Evolutionary conservation across 805 yeast genomes (phyloP), one percentile per base, ranked within the genome.

Genomic region (Brettanomyces bruxellensis): DNA sequence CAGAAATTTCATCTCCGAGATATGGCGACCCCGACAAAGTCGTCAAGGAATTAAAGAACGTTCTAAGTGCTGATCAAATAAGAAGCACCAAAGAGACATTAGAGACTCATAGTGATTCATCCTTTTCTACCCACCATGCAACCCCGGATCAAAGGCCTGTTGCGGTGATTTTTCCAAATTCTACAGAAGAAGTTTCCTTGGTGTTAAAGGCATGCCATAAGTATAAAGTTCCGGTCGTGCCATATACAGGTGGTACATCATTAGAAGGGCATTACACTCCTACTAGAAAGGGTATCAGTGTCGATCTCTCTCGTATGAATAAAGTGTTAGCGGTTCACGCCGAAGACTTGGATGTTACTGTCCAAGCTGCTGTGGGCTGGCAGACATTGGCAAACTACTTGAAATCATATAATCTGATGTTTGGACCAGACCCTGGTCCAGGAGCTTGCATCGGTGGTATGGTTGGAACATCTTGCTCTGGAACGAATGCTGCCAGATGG

Each of bases 321-420:
- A 60, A 73, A 42, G 71, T 86, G 5, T 23, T 85, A 6, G 68
- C 68, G 23, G 61, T 86, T 34, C 79, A 84, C 57, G 72, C 73
- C 43, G 70, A 74, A 14, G 95, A 86, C 60, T 65, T 85, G 56
- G 93, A 86, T 59, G 74, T 82, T 18, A 75, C 71, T 9, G 87
- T 86, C 4, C 87, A 86, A 58, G 85, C 89, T 0, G 89, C 90
- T 22, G 80, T 86, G 9, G 85, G 84, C 1, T 85, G 93, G 90
- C 85, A 81, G 62, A 79, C 76, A 34, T 64, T 86, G 47, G 77
- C 76, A 51, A 79, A 76, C 25, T 73, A 64, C 47, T 55, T 81
- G 44, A 61, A 57, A 4, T 75, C 74, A 5, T 58, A 72, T 45
- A 76, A 76, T 1, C 61, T 81, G 23, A 57, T 86, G 59, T 81